A percentile compares a stretch with the other conserved stretches of the same genome.
Conservation (phyloP, 768 basidiomycete genomes). For the Trametes cubensis region DNA sequence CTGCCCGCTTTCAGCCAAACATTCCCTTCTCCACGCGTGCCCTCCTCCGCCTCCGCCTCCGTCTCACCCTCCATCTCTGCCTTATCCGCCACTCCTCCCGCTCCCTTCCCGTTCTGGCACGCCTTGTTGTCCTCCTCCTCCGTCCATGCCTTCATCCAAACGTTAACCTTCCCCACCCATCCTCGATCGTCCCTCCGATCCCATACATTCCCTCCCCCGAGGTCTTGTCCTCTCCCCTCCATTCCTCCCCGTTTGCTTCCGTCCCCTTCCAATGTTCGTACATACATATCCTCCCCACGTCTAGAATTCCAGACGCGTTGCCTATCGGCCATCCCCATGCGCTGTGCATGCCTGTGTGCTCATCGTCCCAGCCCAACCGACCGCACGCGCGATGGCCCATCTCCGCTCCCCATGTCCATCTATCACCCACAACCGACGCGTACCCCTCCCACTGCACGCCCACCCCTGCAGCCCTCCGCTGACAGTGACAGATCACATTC, state of each 20-base stretch:
- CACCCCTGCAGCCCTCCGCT: conserved; percentile 1
- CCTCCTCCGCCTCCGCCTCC: neutral
- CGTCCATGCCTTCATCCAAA: conserved; percentile 6
- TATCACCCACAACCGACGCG: conserved; percentile 16
- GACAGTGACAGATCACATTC: conserved; percentile 19
- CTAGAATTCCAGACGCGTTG: no score
- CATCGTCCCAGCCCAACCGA: no score
- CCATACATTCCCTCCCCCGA: conserved; percentile 13
- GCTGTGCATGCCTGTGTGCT: neutral
- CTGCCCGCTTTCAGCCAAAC: neutral
- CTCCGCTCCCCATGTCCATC: conserved; percentile 12
- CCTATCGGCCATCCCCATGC: neutral
- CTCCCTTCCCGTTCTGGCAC: neutral
- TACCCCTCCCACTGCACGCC: neutral
- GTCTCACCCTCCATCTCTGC: neutral
- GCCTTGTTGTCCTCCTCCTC: neutral
- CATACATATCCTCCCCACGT: no score
- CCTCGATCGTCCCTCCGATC: conserved; percentile 18
- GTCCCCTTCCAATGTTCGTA: neutral
- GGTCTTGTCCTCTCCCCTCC: neutral
- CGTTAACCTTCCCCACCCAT: conserved; percentile 9
- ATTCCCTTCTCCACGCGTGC: conserved; percentile 1
- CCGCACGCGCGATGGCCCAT: neutral
- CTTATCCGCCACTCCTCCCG: neutral
- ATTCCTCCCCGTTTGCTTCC: neutral